A percentile compares a stretch with the other conserved stretches of the same genome.
These are phyloP conservation scores for Pleurotus giganteus DNA, from an alignment of 768 basidiomycete genomes.

Conservation along the genomic window DNA sequence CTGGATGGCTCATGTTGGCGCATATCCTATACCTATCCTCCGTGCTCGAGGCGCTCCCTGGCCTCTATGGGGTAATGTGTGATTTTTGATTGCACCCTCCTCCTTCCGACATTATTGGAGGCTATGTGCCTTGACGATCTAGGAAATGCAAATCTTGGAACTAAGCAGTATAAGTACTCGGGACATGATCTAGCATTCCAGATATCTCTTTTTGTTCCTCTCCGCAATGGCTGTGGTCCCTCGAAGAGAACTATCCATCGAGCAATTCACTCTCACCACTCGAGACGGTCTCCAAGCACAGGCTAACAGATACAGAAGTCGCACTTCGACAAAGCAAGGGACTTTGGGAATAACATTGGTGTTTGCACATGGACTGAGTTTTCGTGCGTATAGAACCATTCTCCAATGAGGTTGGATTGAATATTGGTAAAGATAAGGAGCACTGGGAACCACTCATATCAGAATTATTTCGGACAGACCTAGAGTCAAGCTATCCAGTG, in stretches of 20 bases:
- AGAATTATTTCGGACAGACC: constrained; percentile 35
- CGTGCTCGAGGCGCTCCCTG: neutral
- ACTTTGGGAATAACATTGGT: constrained; percentile 41
- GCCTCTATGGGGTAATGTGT: neutral
- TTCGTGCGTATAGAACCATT: neutral
- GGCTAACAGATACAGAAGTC: constrained; percentile 1
- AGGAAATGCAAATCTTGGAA: neutral
- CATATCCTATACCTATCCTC: neutral
- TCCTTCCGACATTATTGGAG: neutral
- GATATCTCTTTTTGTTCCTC: neutral
- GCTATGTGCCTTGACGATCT: neutral
- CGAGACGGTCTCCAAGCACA: neutral
- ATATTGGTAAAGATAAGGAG: constrained; percentile 45
- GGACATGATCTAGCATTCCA: neutral
- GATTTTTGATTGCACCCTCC: neutral
- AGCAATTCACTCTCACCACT: neutral
- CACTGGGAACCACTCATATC: constrained; percentile 55
- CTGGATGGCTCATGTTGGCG: too few relatives aligned
- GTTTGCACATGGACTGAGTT: constrained; percentile 50
- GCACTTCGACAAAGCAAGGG: neutral
- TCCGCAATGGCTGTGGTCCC: neutral
- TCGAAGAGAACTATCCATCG: neutral
- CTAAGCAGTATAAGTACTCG: neutral
- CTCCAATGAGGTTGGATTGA: neutral
- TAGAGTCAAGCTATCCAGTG: constrained; percentile 20